Evolutionary conservation across 768 basidiomycete species (phyloP).

Genomic region (Cantharellus anzutake): DNA sequence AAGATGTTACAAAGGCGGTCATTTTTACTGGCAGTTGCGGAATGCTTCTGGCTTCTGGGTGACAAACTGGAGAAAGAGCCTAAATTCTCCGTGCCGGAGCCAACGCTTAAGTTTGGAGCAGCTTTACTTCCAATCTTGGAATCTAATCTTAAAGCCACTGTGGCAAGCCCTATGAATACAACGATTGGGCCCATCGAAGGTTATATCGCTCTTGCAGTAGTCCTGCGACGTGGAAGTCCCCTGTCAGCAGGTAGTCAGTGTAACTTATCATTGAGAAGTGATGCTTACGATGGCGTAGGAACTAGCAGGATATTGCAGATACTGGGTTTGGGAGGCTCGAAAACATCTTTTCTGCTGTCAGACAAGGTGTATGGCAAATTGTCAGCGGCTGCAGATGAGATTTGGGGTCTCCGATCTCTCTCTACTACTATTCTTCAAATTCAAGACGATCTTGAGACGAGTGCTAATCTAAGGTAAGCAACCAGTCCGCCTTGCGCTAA

Average conservation of each 20-base stretch:
- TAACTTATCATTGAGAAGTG: neutral
- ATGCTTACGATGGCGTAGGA: neutral
- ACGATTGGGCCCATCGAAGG: conserved; percentile 62
- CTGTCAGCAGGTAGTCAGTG: neutral
- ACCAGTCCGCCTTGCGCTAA: neutral
- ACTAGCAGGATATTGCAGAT: conserved; percentile 4
- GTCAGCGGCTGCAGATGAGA: conserved; percentile 38
- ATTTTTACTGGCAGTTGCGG: conserved; percentile 44
- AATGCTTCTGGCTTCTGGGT: conserved; percentile 32
- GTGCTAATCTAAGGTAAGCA: conserved; percentile 35
- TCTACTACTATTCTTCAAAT: conserved; percentile 32
- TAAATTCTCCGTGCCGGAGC: conserved; percentile 12
- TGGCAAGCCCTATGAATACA: conserved; percentile 37
- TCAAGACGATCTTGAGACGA: conserved; percentile 30
- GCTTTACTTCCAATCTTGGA: conserved; percentile 46
- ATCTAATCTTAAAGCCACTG: conserved; percentile 41
- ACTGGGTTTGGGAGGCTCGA: conserved; percentile 27
- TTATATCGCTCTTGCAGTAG: conserved; percentile 50
- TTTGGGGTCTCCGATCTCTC: conserved; percentile 55
- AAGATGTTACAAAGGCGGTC: conserved; percentile 45
- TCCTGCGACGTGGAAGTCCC: conserved; percentile 33
- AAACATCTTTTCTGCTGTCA: conserved; percentile 74
- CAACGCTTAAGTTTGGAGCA: conserved; percentile 33
- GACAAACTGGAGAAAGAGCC: conserved; percentile 13
- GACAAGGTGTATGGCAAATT: conserved; percentile 74